Conservation (phyloP, 2,329 filamentous ascomycete genomes). For the Aspergillus uvarum region DNA sequence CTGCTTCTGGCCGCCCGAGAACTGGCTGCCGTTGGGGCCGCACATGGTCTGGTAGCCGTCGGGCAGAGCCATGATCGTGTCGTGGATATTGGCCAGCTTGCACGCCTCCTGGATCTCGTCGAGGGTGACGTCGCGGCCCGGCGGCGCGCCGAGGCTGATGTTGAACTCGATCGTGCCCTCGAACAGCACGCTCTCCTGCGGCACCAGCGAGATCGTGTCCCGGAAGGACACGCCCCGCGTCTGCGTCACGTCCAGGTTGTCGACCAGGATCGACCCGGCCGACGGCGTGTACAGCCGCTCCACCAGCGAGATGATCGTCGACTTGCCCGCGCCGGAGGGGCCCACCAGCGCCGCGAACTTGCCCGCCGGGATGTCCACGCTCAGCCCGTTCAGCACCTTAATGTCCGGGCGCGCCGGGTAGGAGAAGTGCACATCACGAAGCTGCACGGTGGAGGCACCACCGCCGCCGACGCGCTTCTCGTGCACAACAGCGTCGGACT, state of each 20-base stretch:
- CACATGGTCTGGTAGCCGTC: slow-evolving; percentile 65
- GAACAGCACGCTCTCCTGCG: slow-evolving; percentile 50
- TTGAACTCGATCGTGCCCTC: slow-evolving; percentile 52
- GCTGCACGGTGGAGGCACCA: slow-evolving; percentile 42
- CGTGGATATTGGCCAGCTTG: slow-evolving; percentile 67
- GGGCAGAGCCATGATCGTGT: slow-evolving; percentile 62
- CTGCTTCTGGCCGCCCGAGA: slow-evolving; percentile 60
- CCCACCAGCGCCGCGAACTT: slow-evolving; percentile 66
- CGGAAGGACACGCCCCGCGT: slow-evolving; percentile 42
- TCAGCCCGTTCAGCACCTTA: slow-evolving; percentile 57
- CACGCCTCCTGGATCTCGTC: slow-evolving; percentile 67
- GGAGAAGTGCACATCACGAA: slow-evolving; percentile 62
- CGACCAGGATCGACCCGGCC: slow-evolving; percentile 53
- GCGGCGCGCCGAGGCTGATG: slow-evolving; percentile 48
- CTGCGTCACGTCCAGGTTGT: slow-evolving; percentile 50
- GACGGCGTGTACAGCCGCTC: slow-evolving; percentile 56
- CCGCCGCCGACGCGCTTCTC: slow-evolving; percentile 6
- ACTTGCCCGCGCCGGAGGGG: slow-evolving; percentile 65
- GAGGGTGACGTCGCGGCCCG: slow-evolving; percentile 55
- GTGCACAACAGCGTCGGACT: slow-evolving; percentile 7
- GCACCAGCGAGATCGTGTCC: slow-evolving; percentile 48
- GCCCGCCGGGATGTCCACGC: slow-evolving; percentile 57
- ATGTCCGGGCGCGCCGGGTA: slow-evolving; percentile 64
- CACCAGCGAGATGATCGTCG: slow-evolving; percentile 58
- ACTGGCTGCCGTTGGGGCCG: slow-evolving; percentile 54